phyloP scores from a whole-genome alignment of 2,329 filamentous ascomycete genomes.

The Cryphonectria parasitica region DNA sequence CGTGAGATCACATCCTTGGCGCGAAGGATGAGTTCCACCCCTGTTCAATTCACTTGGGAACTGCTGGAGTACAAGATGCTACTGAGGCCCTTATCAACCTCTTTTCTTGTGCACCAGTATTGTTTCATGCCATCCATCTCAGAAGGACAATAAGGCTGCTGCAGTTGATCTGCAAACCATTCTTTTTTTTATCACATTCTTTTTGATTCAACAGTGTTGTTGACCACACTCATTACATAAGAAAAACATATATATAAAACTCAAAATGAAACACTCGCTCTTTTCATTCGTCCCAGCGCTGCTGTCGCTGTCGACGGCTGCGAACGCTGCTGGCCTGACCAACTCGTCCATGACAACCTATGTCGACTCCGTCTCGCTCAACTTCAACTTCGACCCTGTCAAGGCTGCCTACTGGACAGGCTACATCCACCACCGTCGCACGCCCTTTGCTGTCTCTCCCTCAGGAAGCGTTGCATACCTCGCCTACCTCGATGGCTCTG shows the following conservation, averaged over 20 bases:
- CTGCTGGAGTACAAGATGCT: slow-evolving; percentile 12
- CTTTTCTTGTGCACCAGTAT: not conserved
- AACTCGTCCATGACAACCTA: slow-evolving; percentile 37
- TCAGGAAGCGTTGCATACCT: slow-evolving; percentile 62
- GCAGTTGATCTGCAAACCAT: slow-evolving; percentile 30
- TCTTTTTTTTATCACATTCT: slow-evolving; percentile 19
- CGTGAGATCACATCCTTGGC: slow-evolving; percentile 18
- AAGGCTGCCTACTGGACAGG: slow-evolving; percentile 65
- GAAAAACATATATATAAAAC: not conserved
- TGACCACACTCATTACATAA: slow-evolving; percentile 21
- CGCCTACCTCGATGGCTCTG: slow-evolving; percentile 62
- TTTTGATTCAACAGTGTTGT: slow-evolving; percentile 17
- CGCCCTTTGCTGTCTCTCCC: slow-evolving; percentile 65
- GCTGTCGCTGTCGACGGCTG: slow-evolving; percentile 23
- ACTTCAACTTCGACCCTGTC: slow-evolving; percentile 58
- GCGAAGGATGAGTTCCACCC: not conserved
- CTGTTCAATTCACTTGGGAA: not conserved
- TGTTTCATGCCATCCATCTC: not conserved
- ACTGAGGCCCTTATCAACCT: not conserved
- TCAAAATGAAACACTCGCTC: slow-evolving; percentile 23
- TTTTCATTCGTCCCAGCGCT: slow-evolving; percentile 18
- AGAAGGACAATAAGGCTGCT: not conserved
- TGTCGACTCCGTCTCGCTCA: slow-evolving; percentile 51
- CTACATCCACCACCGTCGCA: slow-evolving; percentile 63
- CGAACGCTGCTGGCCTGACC: slow-evolving; percentile 28